Evolutionary conservation across 2,329 filamentous ascomycete genomes (phyloP), one percentile per base, ranked within the genome.

Genomic region (Alternaria angustiovoidea): DNA sequence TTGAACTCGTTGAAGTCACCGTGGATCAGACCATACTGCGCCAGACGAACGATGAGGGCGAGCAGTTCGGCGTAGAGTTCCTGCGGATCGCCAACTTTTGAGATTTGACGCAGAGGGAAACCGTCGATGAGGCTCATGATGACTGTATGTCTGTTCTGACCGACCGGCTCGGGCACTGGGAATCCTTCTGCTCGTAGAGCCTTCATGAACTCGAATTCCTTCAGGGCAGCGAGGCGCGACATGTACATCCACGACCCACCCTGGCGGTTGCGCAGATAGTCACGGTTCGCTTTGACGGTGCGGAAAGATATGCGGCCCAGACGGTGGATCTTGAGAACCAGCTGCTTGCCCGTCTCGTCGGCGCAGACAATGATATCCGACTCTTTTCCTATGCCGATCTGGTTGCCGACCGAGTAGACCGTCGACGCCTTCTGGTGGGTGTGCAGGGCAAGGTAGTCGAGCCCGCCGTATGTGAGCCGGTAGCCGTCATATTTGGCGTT

Each of bases 1-100:
- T 99, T 99, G 85, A 99, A 99, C 79, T 99, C 96, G 82, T 99
- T 99, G 83, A 96, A 99, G 77, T 99, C 95, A 63, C 95, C 95
- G 76, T 99, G 95, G 63, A 99, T 99, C 48, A 99, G 83, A 7
- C 95, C 95, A 68, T 94, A 89, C 63, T 88, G 88, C 6, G 95
- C 94, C 41, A 99, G 84, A 28, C 89, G 87, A 43, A 99, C 83
- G 57, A 99, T 93, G 69, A 97, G 87, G 42, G 88, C 86, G 73
- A 99, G 96, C 34, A 99, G 83, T 62, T 98, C 93, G n/a, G 89
- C 89, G 76, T 99, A 99, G 6, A 99, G 84, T n/a, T 82, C 82
- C 3, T 93, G 91, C 0, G 94, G 93, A 68, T 97, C 87, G 32
- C 93, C 91, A 2, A 99, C 90, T 26, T 86, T 86, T 11, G 92